Evolutionary conservation across 768 basidiomycete species (phyloP), one percentile per base, ranked within the genome.

Genomic region (Panaeolus cyanescens): DNA sequence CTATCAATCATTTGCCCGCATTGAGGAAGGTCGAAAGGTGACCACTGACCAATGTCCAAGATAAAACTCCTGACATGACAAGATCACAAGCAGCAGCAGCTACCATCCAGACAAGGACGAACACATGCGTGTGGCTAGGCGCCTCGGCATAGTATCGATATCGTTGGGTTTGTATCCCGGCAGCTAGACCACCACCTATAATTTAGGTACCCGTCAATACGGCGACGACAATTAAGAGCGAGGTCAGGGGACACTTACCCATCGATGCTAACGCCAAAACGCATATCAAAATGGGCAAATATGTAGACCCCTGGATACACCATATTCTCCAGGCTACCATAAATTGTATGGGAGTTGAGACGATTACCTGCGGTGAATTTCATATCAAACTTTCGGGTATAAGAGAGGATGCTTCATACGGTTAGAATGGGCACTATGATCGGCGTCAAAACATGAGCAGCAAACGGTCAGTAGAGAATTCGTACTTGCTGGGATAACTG

Each of bases 321-420:
- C 25, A 25, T n/a, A 57, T 37, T 17, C 34, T 32, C 32, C 56
- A 57, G 5, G 56, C 56, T 4, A 57, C 56, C 32, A 57, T 19
- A 25, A 57, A 37, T 57, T 57, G 56, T 32, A 57, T 36, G 34
- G 56, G 56, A 12, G 56, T 57, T 13, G 56, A 57, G 20, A 57
- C 28, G 17, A 28, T 20, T 17, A 57, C 56, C 56, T 57, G 32
- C 12, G 6, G 15, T 17, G 22, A 19, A 12, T 15, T 13, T 19
- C 22, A 22, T 3, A 4, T 30, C 10, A 2, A 33, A 10, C 13
- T 32, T 2, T 9, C 6, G 25, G 5, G 6, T 36, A 33, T 17
- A 28, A 1, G 0, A 20, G 19, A 13, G 22, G n/a, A 9, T 8
- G 34, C 8, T 5, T 36, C 32, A 22, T 25, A 57, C 56, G 10